Conservation (phyloP, 176 grass and related monocot genomes). For the Tuctoria greenei region DNA sequence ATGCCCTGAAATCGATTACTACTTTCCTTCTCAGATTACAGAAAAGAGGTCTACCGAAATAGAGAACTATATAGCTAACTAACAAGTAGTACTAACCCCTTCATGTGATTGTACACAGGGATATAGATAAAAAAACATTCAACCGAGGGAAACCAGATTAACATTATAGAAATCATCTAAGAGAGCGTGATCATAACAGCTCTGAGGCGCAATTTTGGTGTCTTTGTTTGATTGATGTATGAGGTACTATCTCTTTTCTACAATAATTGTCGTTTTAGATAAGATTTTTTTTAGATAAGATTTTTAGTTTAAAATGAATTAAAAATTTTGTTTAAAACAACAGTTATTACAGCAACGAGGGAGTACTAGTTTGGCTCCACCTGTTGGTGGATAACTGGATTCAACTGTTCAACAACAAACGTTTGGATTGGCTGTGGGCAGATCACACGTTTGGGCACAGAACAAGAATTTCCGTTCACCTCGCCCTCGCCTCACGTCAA, state of each 20-base stretch:
- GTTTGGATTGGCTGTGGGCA: not conserved
- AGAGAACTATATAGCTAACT: not conserved
- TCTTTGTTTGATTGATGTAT: not conserved
- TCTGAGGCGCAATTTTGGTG: constrained; percentile 29
- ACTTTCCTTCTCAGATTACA: constrained; percentile 51
- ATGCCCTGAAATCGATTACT: constrained; percentile 48
- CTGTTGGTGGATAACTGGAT: too few species aligned
- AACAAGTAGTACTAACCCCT: constrained; percentile 2
- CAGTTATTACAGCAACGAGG: too few species aligned
- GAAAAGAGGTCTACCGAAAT: constrained; percentile 42
- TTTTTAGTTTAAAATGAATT: too few species aligned
- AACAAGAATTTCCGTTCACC: too few species aligned
- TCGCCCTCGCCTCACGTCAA: too few species aligned
- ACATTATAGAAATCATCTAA: constrained; percentile 6
- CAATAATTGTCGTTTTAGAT: too few species aligned
- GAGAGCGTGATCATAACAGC: constrained; percentile 2
- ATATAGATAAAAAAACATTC: constrained; percentile 14
- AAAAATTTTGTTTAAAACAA: too few species aligned
- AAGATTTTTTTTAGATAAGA: too few species aligned
- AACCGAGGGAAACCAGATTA: not conserved
- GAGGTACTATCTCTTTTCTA: too few species aligned
- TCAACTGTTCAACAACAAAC: too few species aligned
- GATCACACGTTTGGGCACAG: not conserved
- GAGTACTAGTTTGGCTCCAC: too few species aligned
- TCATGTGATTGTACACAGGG: constrained; percentile 27